phyloP scores from a whole-genome alignment of 1,284 basidiomycete genomes.

The Boletellus deceptivus region DNA sequence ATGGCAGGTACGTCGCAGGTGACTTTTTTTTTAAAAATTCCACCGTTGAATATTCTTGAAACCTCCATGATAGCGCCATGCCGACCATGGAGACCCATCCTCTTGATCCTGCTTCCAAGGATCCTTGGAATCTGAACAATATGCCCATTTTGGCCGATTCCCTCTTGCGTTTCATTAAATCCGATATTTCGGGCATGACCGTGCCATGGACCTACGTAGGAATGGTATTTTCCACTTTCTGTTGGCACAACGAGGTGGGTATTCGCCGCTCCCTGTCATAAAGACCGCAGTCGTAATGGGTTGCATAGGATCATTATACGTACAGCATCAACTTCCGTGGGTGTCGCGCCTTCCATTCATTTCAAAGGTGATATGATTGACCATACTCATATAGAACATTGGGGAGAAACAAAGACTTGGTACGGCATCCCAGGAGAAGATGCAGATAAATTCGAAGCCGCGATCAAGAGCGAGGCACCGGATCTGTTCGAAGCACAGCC shows the following conservation, averaged over 20 bases:
- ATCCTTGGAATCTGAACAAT: conserved; percentile 98
- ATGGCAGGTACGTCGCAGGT: conserved; percentile 75
- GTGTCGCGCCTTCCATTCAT: conserved; percentile 34
- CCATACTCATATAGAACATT: conserved; percentile 73
- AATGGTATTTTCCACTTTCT: conserved; percentile 99
- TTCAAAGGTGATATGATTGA: conserved; percentile 18
- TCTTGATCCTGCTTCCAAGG: conserved; percentile 80
- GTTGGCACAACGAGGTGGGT: conserved; percentile 97
- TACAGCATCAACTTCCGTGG: conserved; percentile 94
- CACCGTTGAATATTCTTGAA: conserved; percentile 29
- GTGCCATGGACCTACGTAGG: conserved; percentile 99
- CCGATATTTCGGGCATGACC: conserved; percentile 99
- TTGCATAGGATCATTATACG: conserved; percentile 87
- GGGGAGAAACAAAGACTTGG: conserved; percentile 99
- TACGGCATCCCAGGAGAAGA: conserved; percentile 95
- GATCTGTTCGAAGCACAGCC: conserved; percentile 99
- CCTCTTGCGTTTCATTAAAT: conserved; percentile 91
- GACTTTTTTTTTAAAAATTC: conserved; percentile 21
- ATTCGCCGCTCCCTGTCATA: conserved; percentile 17
- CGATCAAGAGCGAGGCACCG: conserved; percentile 93
- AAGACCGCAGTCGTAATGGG: conserved; percentile 20
- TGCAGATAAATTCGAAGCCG: conserved; percentile 94
- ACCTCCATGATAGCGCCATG: conserved; percentile 67
- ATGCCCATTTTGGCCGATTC: conserved; percentile 90
- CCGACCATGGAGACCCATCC: conserved; percentile 94